A percentile compares a stretch with the other conserved stretches of the same genome.
These are phyloP conservation scores for Aspergillus transmontanensis DNA, from an alignment of 2,329 filamentous ascomycete genomes.

Conservation along the genomic window DNA sequence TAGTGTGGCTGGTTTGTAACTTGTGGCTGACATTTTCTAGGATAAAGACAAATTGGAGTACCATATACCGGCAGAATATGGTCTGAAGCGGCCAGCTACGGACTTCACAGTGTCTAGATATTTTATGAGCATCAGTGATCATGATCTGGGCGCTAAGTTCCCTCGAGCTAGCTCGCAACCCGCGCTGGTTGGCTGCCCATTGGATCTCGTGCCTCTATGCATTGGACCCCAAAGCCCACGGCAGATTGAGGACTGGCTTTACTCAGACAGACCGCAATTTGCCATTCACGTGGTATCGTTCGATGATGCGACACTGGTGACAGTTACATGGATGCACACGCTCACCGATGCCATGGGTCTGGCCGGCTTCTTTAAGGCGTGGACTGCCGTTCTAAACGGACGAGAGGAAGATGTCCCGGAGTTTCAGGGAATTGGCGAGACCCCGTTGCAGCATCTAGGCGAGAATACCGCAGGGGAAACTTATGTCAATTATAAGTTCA, in stretches of 20 bases:
- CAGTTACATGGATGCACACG: slow-evolving; percentile 51
- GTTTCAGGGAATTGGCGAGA: slow-evolving; percentile 37
- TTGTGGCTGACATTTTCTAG: slow-evolving; percentile 11
- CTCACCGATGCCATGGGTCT: slow-evolving; percentile 52
- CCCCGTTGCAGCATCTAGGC: slow-evolving; percentile 36
- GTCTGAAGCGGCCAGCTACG: slow-evolving; percentile 42
- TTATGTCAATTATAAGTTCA: neutral
- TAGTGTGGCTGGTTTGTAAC: neutral
- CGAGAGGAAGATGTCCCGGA: slow-evolving; percentile 45
- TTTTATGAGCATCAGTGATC: slow-evolving; percentile 41
- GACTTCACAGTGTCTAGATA: slow-evolving; percentile 41
- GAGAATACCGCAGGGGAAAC: neutral
- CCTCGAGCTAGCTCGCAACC: slow-evolving; percentile 37
- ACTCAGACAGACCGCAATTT: slow-evolving; percentile 49
- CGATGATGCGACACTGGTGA: slow-evolving; percentile 52
- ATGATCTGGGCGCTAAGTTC: slow-evolving; percentile 44
- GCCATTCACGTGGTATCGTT: slow-evolving; percentile 54
- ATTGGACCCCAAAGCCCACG: slow-evolving; percentile 13
- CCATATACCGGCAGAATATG: slow-evolving; percentile 43
- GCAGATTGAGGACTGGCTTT: slow-evolving; percentile 44
- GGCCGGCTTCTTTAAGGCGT: slow-evolving; percentile 46
- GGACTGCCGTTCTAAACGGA: slow-evolving; percentile 51
- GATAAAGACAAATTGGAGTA: slow-evolving; percentile 39
- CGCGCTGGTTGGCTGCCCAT: slow-evolving; percentile 27
- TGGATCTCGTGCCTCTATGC: neutral